phyloP scores from a whole-genome alignment of 1,284 basidiomycete genomes.

The Rhodofomes roseus region DNA sequence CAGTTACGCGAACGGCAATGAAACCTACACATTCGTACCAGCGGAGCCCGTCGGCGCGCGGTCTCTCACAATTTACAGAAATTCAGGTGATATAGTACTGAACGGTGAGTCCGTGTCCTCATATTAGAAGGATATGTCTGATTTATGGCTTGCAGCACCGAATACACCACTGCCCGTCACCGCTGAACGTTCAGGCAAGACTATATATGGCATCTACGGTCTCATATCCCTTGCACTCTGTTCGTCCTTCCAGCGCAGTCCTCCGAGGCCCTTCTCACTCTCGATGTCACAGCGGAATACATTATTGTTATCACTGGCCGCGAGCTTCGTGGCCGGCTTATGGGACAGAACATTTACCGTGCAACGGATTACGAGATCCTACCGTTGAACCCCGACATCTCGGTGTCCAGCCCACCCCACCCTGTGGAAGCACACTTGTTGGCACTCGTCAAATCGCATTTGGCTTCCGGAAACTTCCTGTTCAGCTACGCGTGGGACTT shows the following conservation, averaged over 20 bases:
- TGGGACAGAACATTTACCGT: conserved; percentile 84
- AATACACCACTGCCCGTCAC: conserved; percentile 48
- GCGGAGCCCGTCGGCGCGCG: conserved; percentile 57
- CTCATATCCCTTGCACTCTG: conserved; percentile 84
- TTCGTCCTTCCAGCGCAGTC: conserved; percentile 37
- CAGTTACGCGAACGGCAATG: conserved; percentile 66
- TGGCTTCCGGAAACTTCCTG: conserved; percentile 78
- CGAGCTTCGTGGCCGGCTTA: conserved; percentile 74
- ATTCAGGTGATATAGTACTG: conserved; percentile 68
- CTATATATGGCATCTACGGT: conserved; percentile 83
- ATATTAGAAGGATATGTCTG: conserved; percentile 2
- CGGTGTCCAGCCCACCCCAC: conserved; percentile 66
- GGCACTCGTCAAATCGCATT: conserved; percentile 82
- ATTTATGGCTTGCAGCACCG: conserved; percentile 39
- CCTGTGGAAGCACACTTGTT: conserved; percentile 88
- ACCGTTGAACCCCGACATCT: conserved; percentile 72
- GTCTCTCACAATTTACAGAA: conserved; percentile 66
- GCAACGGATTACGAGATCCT: conserved; percentile 92
- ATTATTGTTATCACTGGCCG: conserved; percentile 87
- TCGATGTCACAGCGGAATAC: conserved; percentile 73
- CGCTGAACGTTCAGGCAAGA: conserved; percentile 55
- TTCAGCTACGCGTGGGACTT: conserved; percentile 94
- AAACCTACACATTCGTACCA: conserved; percentile 75
- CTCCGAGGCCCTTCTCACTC: conserved; percentile 1
- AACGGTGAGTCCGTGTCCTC: conserved; percentile 45